phyloP scores from a whole-genome alignment of 805 yeast genomes.

The Pichia heedii region DNA sequence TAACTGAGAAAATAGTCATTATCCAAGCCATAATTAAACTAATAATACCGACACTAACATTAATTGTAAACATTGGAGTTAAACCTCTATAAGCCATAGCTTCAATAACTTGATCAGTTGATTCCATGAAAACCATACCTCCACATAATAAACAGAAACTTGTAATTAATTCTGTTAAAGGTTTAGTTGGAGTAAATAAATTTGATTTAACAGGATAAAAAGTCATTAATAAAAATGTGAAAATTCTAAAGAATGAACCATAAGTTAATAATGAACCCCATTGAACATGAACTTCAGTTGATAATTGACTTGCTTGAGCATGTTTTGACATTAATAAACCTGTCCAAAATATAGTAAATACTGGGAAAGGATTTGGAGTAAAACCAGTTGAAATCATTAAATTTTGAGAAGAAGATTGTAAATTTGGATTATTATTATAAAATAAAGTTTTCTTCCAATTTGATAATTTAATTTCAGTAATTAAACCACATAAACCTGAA shows the following conservation, averaged over 20 bases:
- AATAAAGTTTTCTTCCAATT: conserved; percentile 42
- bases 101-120: conserved; percentile 76
- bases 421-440: conserved; percentile 2
- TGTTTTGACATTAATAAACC: conserved; percentile 95
- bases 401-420: background rate
- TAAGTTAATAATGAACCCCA: conserved; percentile 87
- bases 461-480: conserved; percentile 60
- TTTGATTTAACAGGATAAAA: conserved; percentile 30
- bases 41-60: conserved; percentile 71
- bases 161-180: conserved; percentile 77
- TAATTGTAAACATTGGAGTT: conserved; percentile 85
- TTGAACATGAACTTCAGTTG: conserved; percentile 77
- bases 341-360: conserved; percentile 91
- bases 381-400: conserved; percentile 51
- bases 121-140: conserved; percentile 86
- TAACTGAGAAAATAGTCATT: conserved; percentile 58
- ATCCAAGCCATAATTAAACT: conserved; percentile 85
- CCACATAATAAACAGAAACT: conserved; percentile 79
- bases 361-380: conserved; percentile 92
- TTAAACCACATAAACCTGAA: conserved; percentile 83
- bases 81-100: conserved; percentile 77
- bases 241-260: conserved; percentile 69
- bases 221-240: conserved; percentile 50
- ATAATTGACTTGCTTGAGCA: conserved; percentile 67
- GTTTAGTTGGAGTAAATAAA: conserved; percentile 45